Conservation (phyloP, 495 filamentous ascomycete species). For the Lophiotrema nucula region DNA sequence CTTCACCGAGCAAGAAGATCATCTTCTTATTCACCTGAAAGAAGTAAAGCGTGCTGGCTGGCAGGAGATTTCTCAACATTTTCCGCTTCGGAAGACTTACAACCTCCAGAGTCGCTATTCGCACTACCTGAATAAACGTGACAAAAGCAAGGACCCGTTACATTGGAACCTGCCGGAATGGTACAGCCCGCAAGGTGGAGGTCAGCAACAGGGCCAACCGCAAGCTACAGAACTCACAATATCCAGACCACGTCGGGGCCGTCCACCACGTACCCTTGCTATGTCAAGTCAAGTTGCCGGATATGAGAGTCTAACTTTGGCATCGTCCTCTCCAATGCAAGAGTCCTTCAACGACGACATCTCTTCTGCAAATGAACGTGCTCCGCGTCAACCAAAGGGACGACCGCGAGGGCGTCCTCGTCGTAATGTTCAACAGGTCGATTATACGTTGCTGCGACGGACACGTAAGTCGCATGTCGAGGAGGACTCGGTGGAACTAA, state of each 20-base stretch:
- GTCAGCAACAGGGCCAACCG: too few relatives aligned
- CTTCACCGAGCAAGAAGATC: conserved; percentile 11
- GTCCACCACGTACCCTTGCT: too few relatives aligned
- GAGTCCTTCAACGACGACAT: too few relatives aligned
- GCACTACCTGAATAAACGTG: conserved; percentile 16
- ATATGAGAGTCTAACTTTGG: too few relatives aligned
- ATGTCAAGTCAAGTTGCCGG: too few relatives aligned
- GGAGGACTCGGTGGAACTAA: neutral
- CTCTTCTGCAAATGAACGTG: too few relatives aligned
- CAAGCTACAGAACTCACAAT: too few relatives aligned
- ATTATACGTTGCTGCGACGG: conserved; percentile 22
- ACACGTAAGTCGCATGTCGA: neutral
- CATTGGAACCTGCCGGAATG: neutral
- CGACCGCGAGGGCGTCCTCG: conserved; percentile 8
- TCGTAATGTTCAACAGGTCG: neutral
- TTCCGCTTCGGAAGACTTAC: neutral
- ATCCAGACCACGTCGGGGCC: too few relatives aligned
- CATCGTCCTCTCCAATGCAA: too few relatives aligned
- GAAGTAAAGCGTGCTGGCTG: conserved; percentile 18
- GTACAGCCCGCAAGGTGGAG: too few relatives aligned
- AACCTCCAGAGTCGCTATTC: conserved; percentile 16
- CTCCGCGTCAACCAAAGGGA: neutral
- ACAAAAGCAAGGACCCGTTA: conserved; percentile 14
- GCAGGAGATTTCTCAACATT: conserved; percentile 5
- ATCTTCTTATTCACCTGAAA: conserved; percentile 25